Base-by-base conservation (phyloP, 345 rosid species). In the Gossypium raimondii region DNA sequence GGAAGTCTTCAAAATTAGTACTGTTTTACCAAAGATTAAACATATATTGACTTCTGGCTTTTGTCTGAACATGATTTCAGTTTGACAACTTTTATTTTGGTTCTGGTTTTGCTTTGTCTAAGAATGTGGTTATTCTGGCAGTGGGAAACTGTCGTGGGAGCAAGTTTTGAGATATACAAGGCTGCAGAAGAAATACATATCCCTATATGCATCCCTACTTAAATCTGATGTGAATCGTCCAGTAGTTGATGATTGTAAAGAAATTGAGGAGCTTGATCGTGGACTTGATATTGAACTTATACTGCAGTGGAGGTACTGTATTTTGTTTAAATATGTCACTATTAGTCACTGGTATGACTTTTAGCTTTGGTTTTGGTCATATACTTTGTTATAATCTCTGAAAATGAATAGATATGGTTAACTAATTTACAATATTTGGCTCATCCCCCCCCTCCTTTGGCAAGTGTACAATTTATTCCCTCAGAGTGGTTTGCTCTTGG, bases 101-200 rank as follows among this genome's bases (percentile, higher is more conserved):
- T 45, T 45, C 50, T 80, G 52, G 61, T 66, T 79, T 53, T 82
- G 62, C 77, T 64, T 60, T 73, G 72, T 70, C 80, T 85, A 75
- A 79, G 73, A 79, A 77, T 65, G 71, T 82, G 38, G 45, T 76
- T 58, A 77, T 81, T 85, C 59, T 88, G 87, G 86, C 97, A 95
- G 99, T 76, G 98, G 99, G 78, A 95, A 80, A 75, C 77, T 93
- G 84, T 93, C 97, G 11, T 95, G 99, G 99, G 98, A 91, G 78
- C 91, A 90, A 78, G 88, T 95, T 57, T 81, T 93, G 56, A 86
- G 86, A 81, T 83, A 84, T 85, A 86, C 97, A 69, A 87, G 85
- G 34, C 78, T 93, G 82, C 94, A 94, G 48, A 95, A 93, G 90
- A 91, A 86, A 83, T 95, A 93, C 79, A 90, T 95, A 47, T 86